Percentiles rank a stretch among this genome's conserved stretches.
phyloP scores from a whole-genome alignment of 331 rosid genomes.

The Telfairia occidentalis region DNA sequence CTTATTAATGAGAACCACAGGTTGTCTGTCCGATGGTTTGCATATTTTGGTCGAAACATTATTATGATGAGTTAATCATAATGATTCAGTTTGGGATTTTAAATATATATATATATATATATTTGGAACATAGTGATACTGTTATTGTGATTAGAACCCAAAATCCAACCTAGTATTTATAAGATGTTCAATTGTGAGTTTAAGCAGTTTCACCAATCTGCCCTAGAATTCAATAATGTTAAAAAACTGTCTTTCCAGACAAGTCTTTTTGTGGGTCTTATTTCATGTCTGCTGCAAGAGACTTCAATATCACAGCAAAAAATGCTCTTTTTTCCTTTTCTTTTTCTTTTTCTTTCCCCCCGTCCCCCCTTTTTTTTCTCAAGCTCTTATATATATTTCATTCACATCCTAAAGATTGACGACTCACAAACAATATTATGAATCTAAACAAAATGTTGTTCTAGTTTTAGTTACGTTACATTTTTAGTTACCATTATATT shows the following conservation, averaged over 20 bases:
- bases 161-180: conserved; percentile 3
- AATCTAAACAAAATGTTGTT: too few relatives aligned
- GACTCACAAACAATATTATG: too few relatives aligned
- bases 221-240: not conserved
- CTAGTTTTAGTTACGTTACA: too few relatives aligned
- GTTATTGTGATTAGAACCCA: not conserved
- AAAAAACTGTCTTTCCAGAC: not conserved
- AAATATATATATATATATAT: too few relatives aligned
- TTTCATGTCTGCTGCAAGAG: not conserved
- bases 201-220: not conserved
- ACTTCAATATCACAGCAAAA: not conserved
- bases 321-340: not conserved
- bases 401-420: too few relatives aligned
- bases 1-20: conserved; percentile 7
- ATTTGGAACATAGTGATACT: conserved; percentile 1
- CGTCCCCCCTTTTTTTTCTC: too few relatives aligned
- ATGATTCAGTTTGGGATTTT: conserved; percentile 6
- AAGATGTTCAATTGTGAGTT: not conserved
- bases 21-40: conserved; percentile 8
- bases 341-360: too few relatives aligned
- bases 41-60: conserved; percentile 4
- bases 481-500: too few relatives aligned
- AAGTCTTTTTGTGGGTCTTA: not conserved
- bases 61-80: conserved; percentile 6
- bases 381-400: not conserved